Percentiles rank a stretch among this genome's conserved stretches.
Evolutionary conservation across 2,329 filamentous ascomycete species (phyloP).

Genomic region (Cytospora mali): DNA sequence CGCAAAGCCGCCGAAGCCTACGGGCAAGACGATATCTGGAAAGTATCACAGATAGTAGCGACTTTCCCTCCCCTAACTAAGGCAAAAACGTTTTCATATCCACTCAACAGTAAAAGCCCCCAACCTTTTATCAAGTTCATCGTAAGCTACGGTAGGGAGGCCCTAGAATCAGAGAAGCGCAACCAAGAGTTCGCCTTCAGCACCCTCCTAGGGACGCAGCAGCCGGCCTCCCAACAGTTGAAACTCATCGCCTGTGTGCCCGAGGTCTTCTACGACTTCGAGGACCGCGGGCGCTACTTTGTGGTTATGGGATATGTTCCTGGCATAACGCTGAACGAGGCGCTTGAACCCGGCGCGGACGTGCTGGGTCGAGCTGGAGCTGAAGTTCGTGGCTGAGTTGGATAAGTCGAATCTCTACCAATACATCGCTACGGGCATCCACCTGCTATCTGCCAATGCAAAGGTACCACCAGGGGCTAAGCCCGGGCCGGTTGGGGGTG

Average conservation of each 20-base stretch:
- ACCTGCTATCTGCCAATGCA: not conserved
- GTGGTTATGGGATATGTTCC: not conserved
- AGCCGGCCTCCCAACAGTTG: not conserved
- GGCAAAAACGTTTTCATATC: not conserved
- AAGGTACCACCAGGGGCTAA: not conserved
- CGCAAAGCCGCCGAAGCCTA: not conserved
- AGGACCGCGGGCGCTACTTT: not conserved
- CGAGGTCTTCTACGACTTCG: not conserved
- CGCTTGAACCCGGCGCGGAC: no score
- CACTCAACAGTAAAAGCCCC: not conserved
- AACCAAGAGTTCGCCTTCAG: conserved; percentile 4
- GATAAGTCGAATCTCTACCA: not conserved
- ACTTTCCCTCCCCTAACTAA: no score
- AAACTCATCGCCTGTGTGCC: not conserved
- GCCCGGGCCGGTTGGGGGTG: not conserved
- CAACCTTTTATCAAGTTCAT: not conserved
- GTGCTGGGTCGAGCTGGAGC: no score
- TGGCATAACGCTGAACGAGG: not conserved
- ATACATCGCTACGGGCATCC: not conserved
- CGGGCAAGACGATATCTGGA: not conserved
- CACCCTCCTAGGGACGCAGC: not conserved
- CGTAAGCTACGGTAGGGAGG: not conserved
- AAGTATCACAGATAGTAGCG: not conserved
- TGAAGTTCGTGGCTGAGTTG: no score
- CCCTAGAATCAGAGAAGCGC: not conserved